Base-by-base conservation (phyloP, 129 eudicot species). In the Arctium lappa region DNA sequence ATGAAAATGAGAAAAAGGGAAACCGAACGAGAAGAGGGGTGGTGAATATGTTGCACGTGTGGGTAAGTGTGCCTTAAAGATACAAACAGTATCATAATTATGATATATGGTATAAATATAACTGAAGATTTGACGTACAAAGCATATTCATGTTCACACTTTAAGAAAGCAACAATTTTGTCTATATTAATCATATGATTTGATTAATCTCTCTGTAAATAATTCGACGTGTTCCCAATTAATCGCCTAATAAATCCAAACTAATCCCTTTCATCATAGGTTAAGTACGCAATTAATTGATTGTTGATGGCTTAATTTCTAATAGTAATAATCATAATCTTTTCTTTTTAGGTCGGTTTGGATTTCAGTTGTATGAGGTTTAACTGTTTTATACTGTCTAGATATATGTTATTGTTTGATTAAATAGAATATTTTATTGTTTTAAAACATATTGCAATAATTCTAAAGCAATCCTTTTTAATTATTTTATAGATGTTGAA, bases 141-240 rank as follows among this genome's bases (percentile, higher is more conserved):
- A 83, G 86, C 79, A 83, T 83, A 78, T 83, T 38, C 77, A 18
- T 72, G 83, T 83, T 83, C 79, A 78, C 86, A 83, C 83, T 4
- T 16, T 56, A 37, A 56, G 74, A 78, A 56, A 56, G 75, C 86
- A 71, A 78, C 72, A 40, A 1, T 22, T 39, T 78, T 71, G 79
- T 78, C 74, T 83, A n/a, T 71, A 77, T 30, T 29, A 39, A n/a
- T 39, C 2, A 3, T 69, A 48, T 5, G 77, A 77, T 69, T 50
- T 27, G 73, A 36, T 77, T 44, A 60, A 36, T 77, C 63, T 53
- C 30, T 36, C 72, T 40, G 37, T 74, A 78, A 65, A 69, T 71
- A 75, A 83, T 38, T 44, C 6, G 60, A 72, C 7, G 50, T 18
- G 9, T 71, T 83, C 73, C 68, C 31, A 76, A 71, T 44, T 70